Conservation (phyloP, 2,329 filamentous ascomycete species). For the Gremmenia infestans region DNA sequence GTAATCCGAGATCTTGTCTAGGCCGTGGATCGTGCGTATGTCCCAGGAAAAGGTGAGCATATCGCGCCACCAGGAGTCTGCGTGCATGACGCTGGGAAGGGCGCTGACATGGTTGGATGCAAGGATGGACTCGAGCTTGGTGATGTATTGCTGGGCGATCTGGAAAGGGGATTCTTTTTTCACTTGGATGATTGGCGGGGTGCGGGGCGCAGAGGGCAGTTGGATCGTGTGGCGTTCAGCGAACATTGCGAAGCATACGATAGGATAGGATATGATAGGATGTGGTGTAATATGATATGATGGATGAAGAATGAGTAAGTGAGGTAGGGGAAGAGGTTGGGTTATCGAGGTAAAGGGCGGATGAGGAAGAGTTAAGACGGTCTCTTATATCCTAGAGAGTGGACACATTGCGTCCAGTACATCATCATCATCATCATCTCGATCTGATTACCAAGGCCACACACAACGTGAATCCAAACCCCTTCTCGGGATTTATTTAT, state of each 20-base stretch:
- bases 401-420: background rate
- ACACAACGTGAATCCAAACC: background rate
- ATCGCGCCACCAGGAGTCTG: constrained; percentile 34
- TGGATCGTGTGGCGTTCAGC: constrained; percentile 17
- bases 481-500: background rate
- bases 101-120: constrained; percentile 5
- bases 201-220: constrained; percentile 5
- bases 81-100: constrained; percentile 7
- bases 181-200: constrained; percentile 3
- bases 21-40: constrained; percentile 33
- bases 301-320: background rate
- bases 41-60: constrained; percentile 37
- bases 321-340: background rate
- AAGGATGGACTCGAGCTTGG: constrained; percentile 10
- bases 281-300: background rate
- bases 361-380: background rate
- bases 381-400: background rate
- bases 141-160: constrained; percentile 15
- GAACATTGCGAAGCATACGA: constrained; percentile 17
- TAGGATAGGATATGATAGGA: too few species aligned
- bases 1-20: constrained; percentile 14
- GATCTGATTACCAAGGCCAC: background rate
- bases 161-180: constrained; percentile 1
- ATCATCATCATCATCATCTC: too few species aligned
- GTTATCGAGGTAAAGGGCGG: background rate